Evolutionary conservation across 495 filamentous ascomycete genomes (phyloP), one percentile per base, ranked within the genome.

Genomic region (Aspergillus conjunctus): DNA sequence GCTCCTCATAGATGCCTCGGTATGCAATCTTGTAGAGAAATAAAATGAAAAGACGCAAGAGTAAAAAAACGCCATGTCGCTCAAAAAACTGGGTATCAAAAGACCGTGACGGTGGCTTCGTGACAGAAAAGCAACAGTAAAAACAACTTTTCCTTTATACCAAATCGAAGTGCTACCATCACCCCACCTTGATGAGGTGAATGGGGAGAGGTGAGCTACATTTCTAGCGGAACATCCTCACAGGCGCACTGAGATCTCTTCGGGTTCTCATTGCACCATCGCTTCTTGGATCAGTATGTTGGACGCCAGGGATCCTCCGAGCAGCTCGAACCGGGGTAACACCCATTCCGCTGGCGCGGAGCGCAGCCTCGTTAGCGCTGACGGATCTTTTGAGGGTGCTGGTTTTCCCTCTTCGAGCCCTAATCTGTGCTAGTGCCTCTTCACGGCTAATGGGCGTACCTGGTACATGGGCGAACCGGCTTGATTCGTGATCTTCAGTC

Each of bases 371-470:
- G n/a, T 62, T 72, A 18, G 71, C 71, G 51, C 77, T 80, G 11
- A 70, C 72, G 37, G 76, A 79, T 52, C 79, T 69, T 37, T 75
- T 71, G 66, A 78, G 76, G 56, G 73, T 82, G 59, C 74, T 75
- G 3, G 81, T 73, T 50, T 79, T 68, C 4, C 75, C 77, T 41
- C 81, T 74, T 34, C 81, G 69, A 12, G 77, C 79, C 33, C 78
- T 64, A 54, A 84, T 83, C 61, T 81, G 78, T 22, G 81, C 81
- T 2, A 84, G 65, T 7, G 81, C 81, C 53, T 77, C 74, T 66
- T 83, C 81, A 20, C 80, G 72, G 59, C 75, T 79, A 37, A 83
- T 76, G 4, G 77, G 77, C 0, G 75, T 75, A 1, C 77, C 76
- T 0, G 75, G 72, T 12, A 77, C 61, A 30, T 63, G 41, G 51